Evolutionary conservation across 202 grass and related monocot species (phyloP).

Genomic region (Cymbopogon flexuosus): DNA sequence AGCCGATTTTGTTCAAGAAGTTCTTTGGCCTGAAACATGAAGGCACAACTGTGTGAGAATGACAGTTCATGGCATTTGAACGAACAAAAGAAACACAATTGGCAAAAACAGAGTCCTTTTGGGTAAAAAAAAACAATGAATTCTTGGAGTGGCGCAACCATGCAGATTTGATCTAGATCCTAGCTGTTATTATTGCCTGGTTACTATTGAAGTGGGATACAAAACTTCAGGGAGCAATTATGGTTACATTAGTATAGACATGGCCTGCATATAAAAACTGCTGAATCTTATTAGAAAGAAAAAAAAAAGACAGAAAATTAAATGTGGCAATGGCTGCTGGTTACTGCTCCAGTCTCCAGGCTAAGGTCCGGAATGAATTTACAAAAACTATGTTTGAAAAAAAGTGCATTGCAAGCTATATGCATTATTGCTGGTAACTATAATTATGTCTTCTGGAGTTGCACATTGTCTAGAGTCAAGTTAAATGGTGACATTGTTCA

Average conservation of each 20-base stretch:
- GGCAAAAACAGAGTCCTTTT: background rate
- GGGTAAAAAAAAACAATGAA: background rate
- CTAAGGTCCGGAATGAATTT: background rate
- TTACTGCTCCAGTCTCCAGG: background rate
- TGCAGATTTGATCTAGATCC: background rate
- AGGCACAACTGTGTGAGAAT: background rate
- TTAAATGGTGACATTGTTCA: background rate
- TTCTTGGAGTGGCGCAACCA: background rate
- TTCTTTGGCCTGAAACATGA: conserved; percentile 51
- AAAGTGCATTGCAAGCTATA: background rate
- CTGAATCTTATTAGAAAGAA: background rate
- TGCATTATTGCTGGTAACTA: background rate
- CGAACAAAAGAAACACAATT: background rate
- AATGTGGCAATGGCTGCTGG: background rate
- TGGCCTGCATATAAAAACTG: background rate
- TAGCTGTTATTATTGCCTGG: background rate
- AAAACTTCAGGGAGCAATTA: background rate
- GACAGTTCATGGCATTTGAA: conserved; percentile 6
- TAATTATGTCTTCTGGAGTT: background rate
- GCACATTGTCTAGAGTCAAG: background rate
- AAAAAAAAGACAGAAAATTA: background rate
- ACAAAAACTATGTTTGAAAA: background rate
- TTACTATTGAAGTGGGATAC: background rate
- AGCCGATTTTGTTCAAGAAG: conserved; percentile 54
- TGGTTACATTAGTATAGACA: background rate